A percentile compares a stretch with the other conserved stretches of the same genome.
Evolutionary conservation across 1,284 basidiomycete species (phyloP).

Genomic region (Fomitopsis betulina): DNA sequence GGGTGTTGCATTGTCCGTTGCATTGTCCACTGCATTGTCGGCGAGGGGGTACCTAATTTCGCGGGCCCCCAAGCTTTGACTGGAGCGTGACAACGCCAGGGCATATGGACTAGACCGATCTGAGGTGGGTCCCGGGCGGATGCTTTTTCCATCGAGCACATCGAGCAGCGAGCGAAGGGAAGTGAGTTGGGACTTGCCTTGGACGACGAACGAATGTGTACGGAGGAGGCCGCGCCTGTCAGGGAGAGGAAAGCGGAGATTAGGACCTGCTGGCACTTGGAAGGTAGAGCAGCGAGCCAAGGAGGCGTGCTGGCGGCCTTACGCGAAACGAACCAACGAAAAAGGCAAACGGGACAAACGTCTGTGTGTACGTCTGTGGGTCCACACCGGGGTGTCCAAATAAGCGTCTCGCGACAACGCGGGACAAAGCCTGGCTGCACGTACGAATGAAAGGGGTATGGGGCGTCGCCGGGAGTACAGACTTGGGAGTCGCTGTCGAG

Average conservation of each 20-base stretch:
- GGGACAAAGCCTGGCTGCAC: background rate
- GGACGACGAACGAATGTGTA: conserved; percentile 50
- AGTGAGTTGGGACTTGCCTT: conserved; percentile 38
- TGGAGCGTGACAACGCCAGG: background rate
- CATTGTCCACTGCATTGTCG: background rate
- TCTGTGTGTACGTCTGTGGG: conserved; percentile 25
- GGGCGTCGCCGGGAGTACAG: conserved; percentile 16
- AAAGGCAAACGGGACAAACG: conserved; percentile 21
- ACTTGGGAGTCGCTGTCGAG: conserved; percentile 9
- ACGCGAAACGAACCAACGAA: conserved; percentile 19
- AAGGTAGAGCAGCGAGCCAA: conserved; percentile 16
- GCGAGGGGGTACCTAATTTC: background rate
- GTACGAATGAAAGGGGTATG: background rate
- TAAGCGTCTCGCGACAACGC: conserved; percentile 3
- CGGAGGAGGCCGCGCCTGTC: conserved; percentile 70
- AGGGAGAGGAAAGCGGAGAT: conserved; percentile 16
- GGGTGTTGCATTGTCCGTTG: conserved; percentile 8
- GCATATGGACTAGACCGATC: background rate
- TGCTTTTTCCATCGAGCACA: background rate
- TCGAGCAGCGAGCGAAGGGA: background rate
- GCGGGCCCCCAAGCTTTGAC: background rate
- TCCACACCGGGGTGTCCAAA: conserved; percentile 17
- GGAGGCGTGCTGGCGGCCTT: conserved; percentile 20
- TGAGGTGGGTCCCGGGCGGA: background rate
- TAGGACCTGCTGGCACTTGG: conserved; percentile 14